Conservation (phyloP, 164 flowering plant genomes). For the Chimonanthus praecox region DNA sequence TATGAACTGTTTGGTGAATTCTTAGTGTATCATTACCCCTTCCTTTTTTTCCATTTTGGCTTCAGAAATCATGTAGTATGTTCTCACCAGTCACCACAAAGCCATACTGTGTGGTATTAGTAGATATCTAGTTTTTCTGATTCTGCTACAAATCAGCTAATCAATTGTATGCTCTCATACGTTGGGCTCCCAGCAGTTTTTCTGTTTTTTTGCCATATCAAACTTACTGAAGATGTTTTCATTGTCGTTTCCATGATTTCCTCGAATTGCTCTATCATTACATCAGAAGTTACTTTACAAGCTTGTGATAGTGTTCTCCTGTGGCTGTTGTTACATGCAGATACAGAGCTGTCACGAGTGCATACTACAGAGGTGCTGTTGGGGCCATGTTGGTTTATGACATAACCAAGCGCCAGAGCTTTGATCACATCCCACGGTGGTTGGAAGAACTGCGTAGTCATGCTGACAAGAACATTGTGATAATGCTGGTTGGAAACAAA, state of each 20-base stretch:
- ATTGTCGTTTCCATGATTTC: neutral
- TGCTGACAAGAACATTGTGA: constrained; percentile 87
- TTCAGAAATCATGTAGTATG: too few species aligned
- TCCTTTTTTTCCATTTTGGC: too few species aligned
- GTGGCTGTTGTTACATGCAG: constrained; percentile 25
- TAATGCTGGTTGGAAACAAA: constrained; percentile 74
- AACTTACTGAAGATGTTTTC: neutral
- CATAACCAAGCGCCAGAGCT: constrained; percentile 68
- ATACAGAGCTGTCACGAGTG: constrained; percentile 80
- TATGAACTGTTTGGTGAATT: too few species aligned
- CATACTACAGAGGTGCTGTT: constrained; percentile 83
- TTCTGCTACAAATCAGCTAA: neutral
- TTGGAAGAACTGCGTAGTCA: constrained; percentile 77
- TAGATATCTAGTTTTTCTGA: neutral
- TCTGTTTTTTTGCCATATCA: neutral
- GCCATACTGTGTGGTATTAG: neutral
- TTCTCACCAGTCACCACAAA: too few species aligned
- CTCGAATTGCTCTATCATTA: too few species aligned
- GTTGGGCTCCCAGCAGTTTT: neutral
- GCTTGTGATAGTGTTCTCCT: neutral
- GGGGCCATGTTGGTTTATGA: constrained; percentile 85
- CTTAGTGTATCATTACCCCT: too few species aligned
- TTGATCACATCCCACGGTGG: constrained; percentile 92
- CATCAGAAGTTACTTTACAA: neutral
- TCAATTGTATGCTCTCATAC: neutral